These are phyloP conservation scores for Xylaria bambusicola DNA, from an alignment of 495 filamentous ascomycete species.

Conservation along the genomic window DNA sequence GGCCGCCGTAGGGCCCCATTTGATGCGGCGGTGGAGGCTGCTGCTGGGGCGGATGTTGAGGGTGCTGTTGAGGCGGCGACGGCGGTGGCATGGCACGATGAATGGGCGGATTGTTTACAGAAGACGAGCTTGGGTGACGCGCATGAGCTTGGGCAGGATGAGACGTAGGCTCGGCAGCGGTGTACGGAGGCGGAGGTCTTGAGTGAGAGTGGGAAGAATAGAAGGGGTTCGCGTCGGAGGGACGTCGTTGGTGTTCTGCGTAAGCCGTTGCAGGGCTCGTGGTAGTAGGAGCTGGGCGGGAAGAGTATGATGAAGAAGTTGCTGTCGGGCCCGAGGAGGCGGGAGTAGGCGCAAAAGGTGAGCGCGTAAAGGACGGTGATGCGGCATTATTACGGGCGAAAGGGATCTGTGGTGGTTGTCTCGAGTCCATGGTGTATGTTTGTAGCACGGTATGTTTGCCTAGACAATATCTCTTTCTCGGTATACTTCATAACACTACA, in stretches of 20 bases:
- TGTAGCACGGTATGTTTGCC: background rate
- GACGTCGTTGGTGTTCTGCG: slow-evolving; percentile 50
- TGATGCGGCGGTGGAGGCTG: slow-evolving; percentile 43
- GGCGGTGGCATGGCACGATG: slow-evolving; percentile 57
- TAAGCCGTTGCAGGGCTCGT: slow-evolving; percentile 34
- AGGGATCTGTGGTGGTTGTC: slow-evolving; percentile 43
- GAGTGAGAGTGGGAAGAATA: slow-evolving; percentile 39
- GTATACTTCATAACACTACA: background rate
- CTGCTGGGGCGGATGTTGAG: slow-evolving; percentile 20
- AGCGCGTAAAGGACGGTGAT: slow-evolving; percentile 36
- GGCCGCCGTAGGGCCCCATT: slow-evolving; percentile 46
- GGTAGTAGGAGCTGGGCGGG: slow-evolving; percentile 25
- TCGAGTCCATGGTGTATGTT: slow-evolving; percentile 34
- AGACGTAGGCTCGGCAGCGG: slow-evolving; percentile 44
- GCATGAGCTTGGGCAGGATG: slow-evolving; percentile 49
- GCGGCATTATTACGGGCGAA: slow-evolving; percentile 40
- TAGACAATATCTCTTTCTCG: background rate
- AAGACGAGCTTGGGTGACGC: slow-evolving; percentile 56
- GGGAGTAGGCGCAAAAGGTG: slow-evolving; percentile 34
- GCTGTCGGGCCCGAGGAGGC: slow-evolving; percentile 17
- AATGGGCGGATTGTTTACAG: slow-evolving; percentile 45
- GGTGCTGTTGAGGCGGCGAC: slow-evolving; percentile 49
- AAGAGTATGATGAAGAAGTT: slow-evolving; percentile 32
- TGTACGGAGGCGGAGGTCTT: slow-evolving; percentile 43
- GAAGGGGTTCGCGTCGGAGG: slow-evolving; percentile 48